Percentiles rank a stretch among this genome's conserved stretches.
Conservation (phyloP, 805 yeast genomes). For the Dipodascus albidus region DNA sequence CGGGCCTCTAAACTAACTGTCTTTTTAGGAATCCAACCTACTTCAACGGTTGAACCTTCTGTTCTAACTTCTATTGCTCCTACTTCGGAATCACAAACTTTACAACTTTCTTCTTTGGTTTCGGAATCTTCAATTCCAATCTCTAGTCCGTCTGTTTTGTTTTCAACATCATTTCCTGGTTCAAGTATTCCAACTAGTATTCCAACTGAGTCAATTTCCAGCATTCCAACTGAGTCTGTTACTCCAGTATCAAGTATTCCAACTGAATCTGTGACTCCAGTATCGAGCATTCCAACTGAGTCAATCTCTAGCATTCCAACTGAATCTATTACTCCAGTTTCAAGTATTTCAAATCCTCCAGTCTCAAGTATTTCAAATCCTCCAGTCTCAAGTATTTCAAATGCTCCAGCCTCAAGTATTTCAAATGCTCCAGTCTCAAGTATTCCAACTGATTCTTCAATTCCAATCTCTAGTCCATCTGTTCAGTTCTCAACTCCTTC, state of each 20-base stretch:
- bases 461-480: too few relatives aligned
- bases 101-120: too few relatives aligned
- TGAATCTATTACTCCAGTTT: background rate
- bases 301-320: background rate
- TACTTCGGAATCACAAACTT: background rate
- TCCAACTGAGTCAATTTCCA: background rate
- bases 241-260: background rate
- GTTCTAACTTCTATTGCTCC: background rate
- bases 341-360: slow-evolving; percentile 3
- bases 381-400: background rate
- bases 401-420: background rate
- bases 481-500: too few relatives aligned
- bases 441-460: background rate
- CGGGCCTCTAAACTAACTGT: too few relatives aligned
- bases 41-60: background rate
- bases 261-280: background rate
- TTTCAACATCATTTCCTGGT: too few relatives aligned
- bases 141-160: too few relatives aligned
- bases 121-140: background rate
- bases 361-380: background rate
- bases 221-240: background rate
- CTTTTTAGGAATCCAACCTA: too few relatives aligned
- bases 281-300: background rate
- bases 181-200: background rate
- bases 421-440: background rate